A percentile compares a stretch with the other conserved stretches of the same genome.
These are phyloP conservation scores for Pseudocercospora crystallina DNA, from an alignment of 2,329 filamentous ascomycete genomes.

Conservation along the genomic window DNA sequence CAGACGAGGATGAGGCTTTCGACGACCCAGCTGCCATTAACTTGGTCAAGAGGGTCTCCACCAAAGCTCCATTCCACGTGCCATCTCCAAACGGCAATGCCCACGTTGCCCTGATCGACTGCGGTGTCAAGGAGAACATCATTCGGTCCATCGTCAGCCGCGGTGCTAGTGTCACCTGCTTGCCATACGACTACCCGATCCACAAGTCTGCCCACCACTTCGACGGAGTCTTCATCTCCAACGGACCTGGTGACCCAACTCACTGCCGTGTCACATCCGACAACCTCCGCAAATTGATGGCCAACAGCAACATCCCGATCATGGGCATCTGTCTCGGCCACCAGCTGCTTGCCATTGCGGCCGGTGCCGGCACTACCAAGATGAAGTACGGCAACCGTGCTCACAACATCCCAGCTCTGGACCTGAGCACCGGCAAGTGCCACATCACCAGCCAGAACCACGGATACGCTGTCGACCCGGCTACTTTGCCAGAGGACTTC, in stretches of 20 bases:
- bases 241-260: constrained; percentile 95
- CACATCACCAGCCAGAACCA: constrained; percentile 99
- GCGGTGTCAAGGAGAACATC: constrained; percentile 99
- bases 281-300: constrained; percentile 87
- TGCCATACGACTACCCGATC: constrained; percentile 96
- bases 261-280: constrained; percentile 94
- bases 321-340: constrained; percentile 98
- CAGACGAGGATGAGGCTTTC: constrained; percentile 95
- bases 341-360: constrained; percentile 87
- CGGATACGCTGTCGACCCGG: constrained; percentile 89
- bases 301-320: constrained; percentile 84
- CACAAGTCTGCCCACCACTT: constrained; percentile 98
- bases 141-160: constrained; percentile 89
- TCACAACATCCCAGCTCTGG: constrained; percentile 95
- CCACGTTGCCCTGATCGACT: constrained; percentile 94
- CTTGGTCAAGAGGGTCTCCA: constrained; percentile 92
- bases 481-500: constrained; percentile 80
- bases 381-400: constrained; percentile 99
- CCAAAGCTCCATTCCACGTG: constrained; percentile 96
- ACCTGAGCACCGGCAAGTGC: constrained; percentile 93
- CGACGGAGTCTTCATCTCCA: constrained; percentile 98
- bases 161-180: constrained; percentile 87
- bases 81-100: constrained; percentile 78
- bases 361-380: constrained; percentile 89
- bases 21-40: constrained; percentile 96